Percentiles rank a stretch among this genome's conserved stretches.
phyloP scores from a whole-genome alignment of 257 asterid genomes.

The Gynochthodes officinalis region DNA sequence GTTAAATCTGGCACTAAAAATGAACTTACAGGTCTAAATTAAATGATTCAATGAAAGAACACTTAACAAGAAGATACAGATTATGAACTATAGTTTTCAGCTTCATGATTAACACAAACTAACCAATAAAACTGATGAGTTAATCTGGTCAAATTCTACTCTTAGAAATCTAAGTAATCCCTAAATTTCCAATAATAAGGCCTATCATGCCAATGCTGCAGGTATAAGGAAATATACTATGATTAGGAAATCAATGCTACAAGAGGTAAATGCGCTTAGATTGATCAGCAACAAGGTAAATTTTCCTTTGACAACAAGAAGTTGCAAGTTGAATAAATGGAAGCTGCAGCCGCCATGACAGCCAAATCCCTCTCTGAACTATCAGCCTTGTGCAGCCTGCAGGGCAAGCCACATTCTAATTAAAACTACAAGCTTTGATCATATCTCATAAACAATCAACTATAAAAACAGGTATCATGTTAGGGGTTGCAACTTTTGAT shows the following conservation, averaged over 20 bases:
- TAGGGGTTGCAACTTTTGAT: background rate
- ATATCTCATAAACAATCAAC: background rate
- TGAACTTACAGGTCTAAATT: too few species aligned
- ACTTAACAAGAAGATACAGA: background rate
- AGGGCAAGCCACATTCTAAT: constrained; percentile 5
- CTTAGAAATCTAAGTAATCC: constrained; percentile 5
- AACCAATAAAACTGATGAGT: background rate
- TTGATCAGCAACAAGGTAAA: constrained; percentile 38
- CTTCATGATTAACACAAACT: constrained; percentile 6
- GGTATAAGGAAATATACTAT: constrained; percentile 1
- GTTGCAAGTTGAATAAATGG: constrained; percentile 91
- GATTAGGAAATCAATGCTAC: constrained; percentile 16
- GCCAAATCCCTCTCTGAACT: constrained; percentile 53
- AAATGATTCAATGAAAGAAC: background rate
- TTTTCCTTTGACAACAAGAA: constrained; percentile 58
- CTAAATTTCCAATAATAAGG: background rate
- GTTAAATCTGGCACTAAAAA: background rate
- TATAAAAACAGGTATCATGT: background rate
- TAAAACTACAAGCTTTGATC: background rate
- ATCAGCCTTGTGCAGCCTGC: constrained; percentile 50
- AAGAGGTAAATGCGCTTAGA: constrained; percentile 6
- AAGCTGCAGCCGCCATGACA: constrained; percentile 86
- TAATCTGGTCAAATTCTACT: background rate
- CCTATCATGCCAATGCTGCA: background rate
- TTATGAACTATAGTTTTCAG: background rate